Evolutionary conservation across 495 filamentous ascomycete genomes (phyloP).

Genomic region (Penicillium cataractarum): DNA sequence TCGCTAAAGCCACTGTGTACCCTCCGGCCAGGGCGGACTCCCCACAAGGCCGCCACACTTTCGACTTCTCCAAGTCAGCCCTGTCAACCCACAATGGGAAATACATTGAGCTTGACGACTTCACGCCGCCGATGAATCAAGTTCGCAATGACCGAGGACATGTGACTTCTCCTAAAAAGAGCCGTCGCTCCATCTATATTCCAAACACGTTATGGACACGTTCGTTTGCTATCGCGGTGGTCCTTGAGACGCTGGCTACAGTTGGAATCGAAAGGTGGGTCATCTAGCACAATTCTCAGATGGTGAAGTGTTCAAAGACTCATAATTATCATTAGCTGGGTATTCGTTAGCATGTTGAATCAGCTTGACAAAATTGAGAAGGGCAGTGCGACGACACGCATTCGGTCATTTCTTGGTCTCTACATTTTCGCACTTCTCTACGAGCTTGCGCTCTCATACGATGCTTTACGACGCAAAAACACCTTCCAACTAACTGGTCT

Average conservation of each 20-base stretch:
- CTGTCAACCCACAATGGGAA: constrained; percentile 11
- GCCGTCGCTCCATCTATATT: constrained; percentile 14
- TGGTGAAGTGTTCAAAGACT: background rate
- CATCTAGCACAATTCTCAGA: background rate
- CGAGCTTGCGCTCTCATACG: constrained; percentile 26
- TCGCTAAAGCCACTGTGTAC: constrained; percentile 4
- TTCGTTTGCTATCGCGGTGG: constrained; percentile 20
- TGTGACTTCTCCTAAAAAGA: background rate
- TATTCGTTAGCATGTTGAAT: constrained; percentile 24
- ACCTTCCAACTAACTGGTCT: constrained; percentile 27
- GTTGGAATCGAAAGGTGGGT: constrained; percentile 23
- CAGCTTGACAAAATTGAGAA: constrained; percentile 15
- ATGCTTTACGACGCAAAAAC: constrained; percentile 28
- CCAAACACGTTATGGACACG: constrained; percentile 30
- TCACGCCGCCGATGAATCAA: background rate
- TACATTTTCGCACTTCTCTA: constrained; percentile 31
- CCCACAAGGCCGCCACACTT: constrained; percentile 6
- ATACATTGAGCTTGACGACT: constrained; percentile 23
- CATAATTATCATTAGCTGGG: constrained; percentile 16
- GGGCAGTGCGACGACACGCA: constrained; percentile 15
- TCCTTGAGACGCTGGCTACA: constrained; percentile 24
- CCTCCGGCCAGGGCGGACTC: constrained; percentile 12
- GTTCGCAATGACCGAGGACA: constrained; percentile 1
- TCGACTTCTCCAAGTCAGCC: constrained; percentile 10
- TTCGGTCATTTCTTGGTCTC: constrained; percentile 28